A percentile compares a stretch with the other conserved stretches of the same genome.
Conservation (phyloP, 257 asterid genomes). For the Misopates orontium region DNA sequence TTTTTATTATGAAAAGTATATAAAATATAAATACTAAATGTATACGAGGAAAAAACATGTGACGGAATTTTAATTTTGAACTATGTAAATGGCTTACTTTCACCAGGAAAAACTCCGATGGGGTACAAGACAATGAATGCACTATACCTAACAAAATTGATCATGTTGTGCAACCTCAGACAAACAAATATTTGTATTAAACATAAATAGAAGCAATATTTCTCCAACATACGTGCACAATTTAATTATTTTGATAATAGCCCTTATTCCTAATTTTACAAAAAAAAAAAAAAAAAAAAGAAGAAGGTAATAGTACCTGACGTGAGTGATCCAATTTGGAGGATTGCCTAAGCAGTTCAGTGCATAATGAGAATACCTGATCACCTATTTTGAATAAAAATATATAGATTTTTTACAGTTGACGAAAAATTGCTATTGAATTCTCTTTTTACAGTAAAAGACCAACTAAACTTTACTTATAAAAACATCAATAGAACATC, state of each 20-base stretch:
- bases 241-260: too few species aligned
- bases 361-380: conserved; percentile 82
- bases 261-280: too few species aligned
- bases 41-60: too few species aligned
- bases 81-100: conserved; percentile 70
- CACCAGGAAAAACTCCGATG: conserved; percentile 80
- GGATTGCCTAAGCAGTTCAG: conserved; percentile 55
- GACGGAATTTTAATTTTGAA: conserved; percentile 12
- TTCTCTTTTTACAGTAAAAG: too few species aligned
- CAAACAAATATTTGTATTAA: too few species aligned
- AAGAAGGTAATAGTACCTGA: conserved; percentile 74
- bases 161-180: conserved; percentile 7
- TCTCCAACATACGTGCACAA: background rate
- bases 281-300: too few species aligned
- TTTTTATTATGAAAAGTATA: conserved; percentile 21
- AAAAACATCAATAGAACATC: conserved; percentile 17
- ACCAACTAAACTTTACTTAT: background rate
- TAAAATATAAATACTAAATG: too few species aligned
- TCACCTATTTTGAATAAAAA: conserved; percentile 56
- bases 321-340: conserved; percentile 64
- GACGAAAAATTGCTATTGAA: too few species aligned
- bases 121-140: conserved; percentile 90
- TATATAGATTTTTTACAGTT: too few species aligned
- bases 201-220: conserved; percentile 2
- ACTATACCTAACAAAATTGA: conserved; percentile 62